phyloP scores from a whole-genome alignment of 148 eudicot species.

The Vaccinium corymbosum region DNA sequence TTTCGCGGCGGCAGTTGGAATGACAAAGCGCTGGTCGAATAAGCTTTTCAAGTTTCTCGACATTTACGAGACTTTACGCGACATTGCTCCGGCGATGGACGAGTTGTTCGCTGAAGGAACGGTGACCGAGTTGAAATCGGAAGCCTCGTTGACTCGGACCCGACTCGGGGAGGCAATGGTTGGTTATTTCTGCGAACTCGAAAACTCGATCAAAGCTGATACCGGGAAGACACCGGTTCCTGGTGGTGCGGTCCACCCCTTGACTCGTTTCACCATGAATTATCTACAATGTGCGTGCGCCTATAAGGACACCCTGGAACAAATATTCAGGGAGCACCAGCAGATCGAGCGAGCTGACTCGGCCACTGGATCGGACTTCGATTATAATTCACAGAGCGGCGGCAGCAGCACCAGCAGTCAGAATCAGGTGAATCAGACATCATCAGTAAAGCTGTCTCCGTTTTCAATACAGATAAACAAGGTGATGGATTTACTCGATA shows the following conservation, averaged over 20 bases:
- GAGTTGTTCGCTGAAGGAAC: slow-evolving; percentile 24
- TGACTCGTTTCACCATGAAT: slow-evolving; percentile 77
- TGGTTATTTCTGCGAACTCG: slow-evolving; percentile 57
- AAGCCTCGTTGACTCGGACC: slow-evolving; percentile 33
- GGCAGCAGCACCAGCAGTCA: background rate
- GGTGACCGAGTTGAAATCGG: slow-evolving; percentile 34
- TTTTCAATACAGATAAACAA: slow-evolving; percentile 41
- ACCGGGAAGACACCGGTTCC: slow-evolving; percentile 61
- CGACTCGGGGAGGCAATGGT: slow-evolving; percentile 64
- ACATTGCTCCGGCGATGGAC: slow-evolving; percentile 25
- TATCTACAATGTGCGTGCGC: slow-evolving; percentile 64
- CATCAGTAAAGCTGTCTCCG: slow-evolving; percentile 28
- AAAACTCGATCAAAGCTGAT: slow-evolving; percentile 66
- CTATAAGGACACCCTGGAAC: slow-evolving; percentile 59
- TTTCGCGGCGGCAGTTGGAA: slow-evolving; percentile 59
- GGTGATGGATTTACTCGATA: slow-evolving; percentile 62
- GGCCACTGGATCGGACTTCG: slow-evolving; percentile 15
- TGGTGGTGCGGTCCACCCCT: slow-evolving; percentile 78
- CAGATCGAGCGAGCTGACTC: slow-evolving; percentile 41
- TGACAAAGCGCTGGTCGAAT: slow-evolving; percentile 64
- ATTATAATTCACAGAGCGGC: background rate
- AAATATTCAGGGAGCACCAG: slow-evolving; percentile 55
- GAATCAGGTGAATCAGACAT: background rate
- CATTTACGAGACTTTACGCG: slow-evolving; percentile 64
- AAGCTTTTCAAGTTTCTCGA: slow-evolving; percentile 77